Evolutionary conservation across 306 rosid species (phyloP).

Genomic region (peach (Prunus persica)): DNA sequence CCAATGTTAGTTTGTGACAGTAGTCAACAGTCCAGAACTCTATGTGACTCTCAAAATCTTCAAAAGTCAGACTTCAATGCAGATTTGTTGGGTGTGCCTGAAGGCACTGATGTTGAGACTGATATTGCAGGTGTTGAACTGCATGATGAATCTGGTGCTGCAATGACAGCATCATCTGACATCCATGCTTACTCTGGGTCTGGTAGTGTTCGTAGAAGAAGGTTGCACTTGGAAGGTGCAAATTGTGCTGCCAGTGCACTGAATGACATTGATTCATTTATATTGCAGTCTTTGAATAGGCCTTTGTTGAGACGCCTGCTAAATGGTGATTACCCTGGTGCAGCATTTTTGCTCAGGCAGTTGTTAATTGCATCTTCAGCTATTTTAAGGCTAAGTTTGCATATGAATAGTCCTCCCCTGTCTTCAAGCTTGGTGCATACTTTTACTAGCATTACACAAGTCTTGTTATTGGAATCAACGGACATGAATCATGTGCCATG

Average conservation of each 20-base stretch:
- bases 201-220: conserved; percentile 29
- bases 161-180: conserved; percentile 33
- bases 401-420: conserved; percentile 35
- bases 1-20: conserved; percentile 41
- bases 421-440: conserved; percentile 45
- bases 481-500: conserved; percentile 57
- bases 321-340: conserved; percentile 58
- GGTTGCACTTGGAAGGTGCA: conserved; percentile 29
- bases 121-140: conserved; percentile 24
- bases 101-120: conserved; percentile 24
- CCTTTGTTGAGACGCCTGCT: conserved; percentile 57
- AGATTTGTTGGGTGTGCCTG: conserved; percentile 18
- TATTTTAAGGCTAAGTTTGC: conserved; percentile 64
- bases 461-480: conserved; percentile 59
- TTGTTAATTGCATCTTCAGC: conserved; percentile 62
- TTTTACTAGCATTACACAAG: conserved; percentile 51
- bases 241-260: conserved; percentile 41
- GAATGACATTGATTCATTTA: conserved; percentile 46
- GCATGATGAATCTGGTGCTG: conserved; percentile 28
- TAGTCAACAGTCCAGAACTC: conserved; percentile 32
- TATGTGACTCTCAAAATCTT: conserved; percentile 32
- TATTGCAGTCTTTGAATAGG: conserved; percentile 44
- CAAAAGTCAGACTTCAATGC: conserved; percentile 20
- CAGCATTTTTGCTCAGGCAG: conserved; percentile 66
- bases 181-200: conserved; percentile 22